Evolutionary conservation across 1,284 basidiomycete species (phyloP).

Genomic region (Cryptococcus wingfieldii): DNA sequence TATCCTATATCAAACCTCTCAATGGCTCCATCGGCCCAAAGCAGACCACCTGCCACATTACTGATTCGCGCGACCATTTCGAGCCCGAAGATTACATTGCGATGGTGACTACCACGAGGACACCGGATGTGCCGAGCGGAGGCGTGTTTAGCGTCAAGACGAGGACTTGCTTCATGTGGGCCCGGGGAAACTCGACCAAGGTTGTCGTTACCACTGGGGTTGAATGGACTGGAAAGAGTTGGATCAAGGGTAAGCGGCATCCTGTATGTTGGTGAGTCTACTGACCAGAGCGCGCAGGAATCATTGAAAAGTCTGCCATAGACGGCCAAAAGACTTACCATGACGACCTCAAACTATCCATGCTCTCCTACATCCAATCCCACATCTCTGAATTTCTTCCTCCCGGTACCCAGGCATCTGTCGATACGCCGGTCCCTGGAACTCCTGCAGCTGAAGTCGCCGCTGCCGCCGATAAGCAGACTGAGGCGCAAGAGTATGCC

Average conservation of each 20-base stretch:
- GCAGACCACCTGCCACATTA: slow-evolving; percentile 89
- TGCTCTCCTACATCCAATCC: slow-evolving; percentile 80
- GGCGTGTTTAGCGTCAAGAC: slow-evolving; percentile 91
- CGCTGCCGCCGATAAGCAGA: slow-evolving; percentile 2
- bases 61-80: slow-evolving; percentile 73
- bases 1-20: slow-evolving; percentile 95
- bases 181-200: slow-evolving; percentile 67
- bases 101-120: slow-evolving; percentile 83
- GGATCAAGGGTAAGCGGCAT: slow-evolving; percentile 70
- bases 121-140: slow-evolving; percentile 92
- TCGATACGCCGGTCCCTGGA: neutral
- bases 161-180: slow-evolving; percentile 91
- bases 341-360: slow-evolving; percentile 72
- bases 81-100: slow-evolving; percentile 81
- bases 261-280: neutral
- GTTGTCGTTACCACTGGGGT: slow-evolving; percentile 86
- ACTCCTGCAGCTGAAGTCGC: neutral
- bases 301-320: slow-evolving; percentile 86
- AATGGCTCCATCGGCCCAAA: slow-evolving; percentile 84
- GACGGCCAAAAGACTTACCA: slow-evolving; percentile 95
- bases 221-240: slow-evolving; percentile 94
- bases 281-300: slow-evolving; percentile 55
- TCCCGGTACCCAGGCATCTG: slow-evolving; percentile 54
- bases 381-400: slow-evolving; percentile 86
- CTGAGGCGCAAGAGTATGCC: slow-evolving; percentile 43